Percentiles rank a stretch among this genome's conserved stretches.
These are phyloP conservation scores for Eutrema salsugineum DNA, from an alignment of 441 rosid genomes.

Conservation along the genomic window DNA sequence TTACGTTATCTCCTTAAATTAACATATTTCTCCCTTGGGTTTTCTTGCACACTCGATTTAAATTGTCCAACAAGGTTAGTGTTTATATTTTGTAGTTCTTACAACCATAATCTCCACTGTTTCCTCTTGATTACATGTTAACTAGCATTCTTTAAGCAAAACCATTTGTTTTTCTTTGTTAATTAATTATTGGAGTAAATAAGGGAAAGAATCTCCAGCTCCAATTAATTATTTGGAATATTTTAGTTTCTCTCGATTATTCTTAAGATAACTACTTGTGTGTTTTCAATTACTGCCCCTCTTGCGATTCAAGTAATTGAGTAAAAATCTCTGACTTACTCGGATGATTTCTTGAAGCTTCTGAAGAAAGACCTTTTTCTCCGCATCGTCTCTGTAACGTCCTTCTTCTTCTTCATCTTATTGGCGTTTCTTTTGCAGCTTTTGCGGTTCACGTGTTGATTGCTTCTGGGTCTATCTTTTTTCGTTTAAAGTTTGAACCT, in stretches of 20 bases:
- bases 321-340: background rate
- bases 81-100: no score
- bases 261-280: background rate
- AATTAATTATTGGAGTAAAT: background rate
- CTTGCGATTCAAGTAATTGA: constrained; percentile 14
- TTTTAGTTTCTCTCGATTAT: background rate
- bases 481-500: constrained; percentile 5
- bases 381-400: constrained; percentile 15
- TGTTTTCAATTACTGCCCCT: background rate
- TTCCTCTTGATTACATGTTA: background rate
- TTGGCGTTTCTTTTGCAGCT: constrained; percentile 26
- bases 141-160: background rate
- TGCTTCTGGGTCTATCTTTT: constrained; percentile 8
- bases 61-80: background rate
- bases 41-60: background rate
- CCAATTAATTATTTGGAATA: background rate
- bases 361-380: background rate
- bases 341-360: constrained; percentile 25
- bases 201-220: background rate
- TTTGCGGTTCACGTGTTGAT: constrained; percentile 32
- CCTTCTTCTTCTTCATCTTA: constrained; percentile 7
- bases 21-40: background rate
- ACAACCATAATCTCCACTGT: background rate
- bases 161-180: background rate
- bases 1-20: background rate